Percentiles rank a stretch among this genome's conserved stretches.
These are phyloP conservation scores for Hyaloscypha variabilis DNA, from an alignment of 495 filamentous ascomycete genomes.

Conservation along the genomic window DNA sequence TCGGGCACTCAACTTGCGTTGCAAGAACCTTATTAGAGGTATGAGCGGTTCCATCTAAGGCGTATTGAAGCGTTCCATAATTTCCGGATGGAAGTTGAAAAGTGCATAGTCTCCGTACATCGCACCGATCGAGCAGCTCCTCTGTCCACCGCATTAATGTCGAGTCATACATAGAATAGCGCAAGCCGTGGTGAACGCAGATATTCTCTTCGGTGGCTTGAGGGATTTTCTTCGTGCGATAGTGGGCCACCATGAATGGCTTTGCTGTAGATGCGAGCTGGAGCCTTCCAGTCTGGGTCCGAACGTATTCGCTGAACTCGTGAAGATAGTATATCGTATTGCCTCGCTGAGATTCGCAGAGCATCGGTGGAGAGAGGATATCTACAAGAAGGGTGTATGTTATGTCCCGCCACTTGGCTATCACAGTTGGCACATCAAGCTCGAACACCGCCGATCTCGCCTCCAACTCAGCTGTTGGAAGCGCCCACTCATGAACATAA, in stretches of 20 bases:
- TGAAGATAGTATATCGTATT: background rate
- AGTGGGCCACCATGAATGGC: constrained; percentile 39
- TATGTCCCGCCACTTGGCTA: constrained; percentile 57
- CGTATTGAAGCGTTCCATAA: constrained; percentile 34
- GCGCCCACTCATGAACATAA: constrained; percentile 61
- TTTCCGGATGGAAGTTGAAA: constrained; percentile 37
- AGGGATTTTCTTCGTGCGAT: constrained; percentile 29
- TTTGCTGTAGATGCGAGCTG: constrained; percentile 40
- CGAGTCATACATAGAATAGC: constrained; percentile 34
- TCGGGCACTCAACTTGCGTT: constrained; percentile 35
- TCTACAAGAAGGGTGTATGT: constrained; percentile 46
- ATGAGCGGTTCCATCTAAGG: constrained; percentile 24
- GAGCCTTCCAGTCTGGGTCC: constrained; percentile 19
- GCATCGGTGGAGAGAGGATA: constrained; percentile 33
- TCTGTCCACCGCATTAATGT: constrained; percentile 17
- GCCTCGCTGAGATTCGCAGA: background rate
- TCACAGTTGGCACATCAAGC: constrained; percentile 45
- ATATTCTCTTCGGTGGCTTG: constrained; percentile 37
- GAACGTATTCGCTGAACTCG: constrained; percentile 11
- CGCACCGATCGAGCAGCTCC: constrained; percentile 16
- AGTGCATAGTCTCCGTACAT: constrained; percentile 34
- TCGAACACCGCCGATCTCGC: constrained; percentile 61
- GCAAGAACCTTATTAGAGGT: constrained; percentile 33
- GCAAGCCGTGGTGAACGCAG: constrained; percentile 48
- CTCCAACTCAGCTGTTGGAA: constrained; percentile 41